Evolutionary conservation across 2,329 filamentous ascomycete genomes (phyloP).

Genomic region (Fulvia fulva): DNA sequence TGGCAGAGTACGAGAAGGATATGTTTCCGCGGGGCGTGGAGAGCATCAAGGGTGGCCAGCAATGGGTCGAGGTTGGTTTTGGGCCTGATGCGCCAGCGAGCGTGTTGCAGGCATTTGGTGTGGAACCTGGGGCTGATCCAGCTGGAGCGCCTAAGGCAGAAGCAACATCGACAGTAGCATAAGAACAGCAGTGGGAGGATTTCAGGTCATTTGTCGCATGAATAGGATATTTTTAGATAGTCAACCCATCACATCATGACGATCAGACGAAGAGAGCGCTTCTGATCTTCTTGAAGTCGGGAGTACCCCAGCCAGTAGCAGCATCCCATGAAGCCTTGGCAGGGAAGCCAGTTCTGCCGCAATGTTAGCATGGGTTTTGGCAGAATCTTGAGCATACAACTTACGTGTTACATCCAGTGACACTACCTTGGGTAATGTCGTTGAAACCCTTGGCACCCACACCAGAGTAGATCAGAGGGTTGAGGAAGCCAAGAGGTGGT

Average conservation of each 20-base stretch:
- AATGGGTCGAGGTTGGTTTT: not conserved
- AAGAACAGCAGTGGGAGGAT: not conserved
- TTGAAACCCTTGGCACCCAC: constrained; percentile 47
- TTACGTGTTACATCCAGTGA: constrained; percentile 34
- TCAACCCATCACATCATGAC: not conserved
- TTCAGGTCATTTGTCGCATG: not conserved
- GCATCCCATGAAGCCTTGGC: constrained; percentile 26
- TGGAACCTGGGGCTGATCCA: not conserved
- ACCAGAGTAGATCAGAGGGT: constrained; percentile 55
- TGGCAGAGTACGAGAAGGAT: constrained; percentile 30
- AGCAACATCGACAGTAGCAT: not conserved
- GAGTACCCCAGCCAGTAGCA: constrained; percentile 26
- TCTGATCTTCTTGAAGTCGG: constrained; percentile 22
- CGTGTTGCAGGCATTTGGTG: not conserved
- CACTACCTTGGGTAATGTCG: constrained; percentile 43
- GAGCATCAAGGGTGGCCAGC: not conserved
- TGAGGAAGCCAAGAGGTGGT: constrained; percentile 54
- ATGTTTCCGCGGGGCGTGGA: constrained; percentile 30
- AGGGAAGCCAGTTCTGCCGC: constrained; percentile 18
- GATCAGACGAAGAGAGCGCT: constrained; percentile 8
- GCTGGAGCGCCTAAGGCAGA: not conserved
- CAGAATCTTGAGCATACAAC: not conserved
- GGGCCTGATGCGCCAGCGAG: not conserved
- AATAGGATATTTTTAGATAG: not conserved
- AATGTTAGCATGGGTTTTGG: not conserved